phyloP scores from a whole-genome alignment of 148 eudicot genomes.

The Euryodendron excelsum region DNA sequence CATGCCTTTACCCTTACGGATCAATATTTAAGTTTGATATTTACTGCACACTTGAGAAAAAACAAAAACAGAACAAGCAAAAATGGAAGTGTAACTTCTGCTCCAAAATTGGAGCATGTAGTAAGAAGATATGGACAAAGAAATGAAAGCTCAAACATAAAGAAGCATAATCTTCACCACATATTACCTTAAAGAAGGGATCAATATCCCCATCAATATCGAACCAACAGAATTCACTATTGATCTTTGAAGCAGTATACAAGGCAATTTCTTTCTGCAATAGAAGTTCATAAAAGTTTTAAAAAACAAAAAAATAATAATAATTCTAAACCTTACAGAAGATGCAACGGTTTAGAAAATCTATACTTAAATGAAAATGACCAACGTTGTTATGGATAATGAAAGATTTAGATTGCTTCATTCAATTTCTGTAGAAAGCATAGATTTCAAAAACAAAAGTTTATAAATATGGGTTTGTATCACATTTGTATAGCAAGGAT shows the following conservation, averaged over 20 bases:
- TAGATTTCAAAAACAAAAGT: not conserved
- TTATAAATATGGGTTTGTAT: not conserved
- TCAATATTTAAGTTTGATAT: not conserved
- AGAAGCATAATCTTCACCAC: not conserved
- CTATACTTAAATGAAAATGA: not conserved
- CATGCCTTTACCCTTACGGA: not conserved
- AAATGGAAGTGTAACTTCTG: not conserved
- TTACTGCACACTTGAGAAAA: not conserved
- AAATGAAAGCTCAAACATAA: conserved; percentile 1
- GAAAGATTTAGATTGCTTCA: not conserved
- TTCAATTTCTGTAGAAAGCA: not conserved
- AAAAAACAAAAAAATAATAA: not conserved
- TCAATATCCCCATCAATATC: conserved; percentile 92
- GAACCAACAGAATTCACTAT: conserved; percentile 83
- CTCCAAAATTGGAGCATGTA: not conserved
- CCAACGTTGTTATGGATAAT: not conserved
- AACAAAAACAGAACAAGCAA: not conserved
- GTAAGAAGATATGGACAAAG: not conserved
- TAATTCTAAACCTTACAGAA: not conserved
- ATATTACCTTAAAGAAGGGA: conserved; percentile 91
- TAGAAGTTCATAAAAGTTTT: conserved; percentile 6
- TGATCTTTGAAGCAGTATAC: conserved; percentile 89
- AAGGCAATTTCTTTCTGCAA: conserved; percentile 96
- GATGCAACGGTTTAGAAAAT: not conserved
- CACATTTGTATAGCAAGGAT: not conserved